Percentiles rank a stretch among this genome's conserved stretches.
Conservation (phyloP, 139 green algal genomes). For the Zygnema circumcarinatum region DNA sequence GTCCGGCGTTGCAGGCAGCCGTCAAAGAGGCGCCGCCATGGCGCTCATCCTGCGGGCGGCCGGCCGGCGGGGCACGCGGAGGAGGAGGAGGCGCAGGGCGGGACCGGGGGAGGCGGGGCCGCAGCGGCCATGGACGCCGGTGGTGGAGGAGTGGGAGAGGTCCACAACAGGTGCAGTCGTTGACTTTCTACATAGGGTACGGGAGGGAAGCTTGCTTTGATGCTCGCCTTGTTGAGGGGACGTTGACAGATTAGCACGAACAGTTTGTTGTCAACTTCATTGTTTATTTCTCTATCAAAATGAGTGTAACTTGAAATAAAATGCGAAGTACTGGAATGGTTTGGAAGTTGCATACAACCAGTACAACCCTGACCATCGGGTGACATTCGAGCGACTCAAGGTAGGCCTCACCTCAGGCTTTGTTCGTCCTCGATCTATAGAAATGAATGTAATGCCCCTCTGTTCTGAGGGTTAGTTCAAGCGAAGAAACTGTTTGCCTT, state of each 20-base stretch:
- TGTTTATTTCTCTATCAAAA: neutral
- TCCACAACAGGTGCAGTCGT: neutral
- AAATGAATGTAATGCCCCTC: too few species aligned
- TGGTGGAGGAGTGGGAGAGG: constrained; percentile 6
- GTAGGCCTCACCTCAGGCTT: too few species aligned
- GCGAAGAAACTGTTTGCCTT: too few species aligned
- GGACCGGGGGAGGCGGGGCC: neutral
- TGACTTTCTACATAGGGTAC: neutral
- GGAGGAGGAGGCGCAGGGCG: too few species aligned
- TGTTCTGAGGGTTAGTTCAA: too few species aligned
- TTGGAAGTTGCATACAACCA: constrained; percentile 15
- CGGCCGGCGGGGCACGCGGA: too few species aligned
- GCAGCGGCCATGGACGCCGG: neutral
- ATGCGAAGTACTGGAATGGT: neutral
- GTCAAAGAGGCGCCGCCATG: neutral
- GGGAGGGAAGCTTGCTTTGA: neutral
- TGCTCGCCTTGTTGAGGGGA: neutral
- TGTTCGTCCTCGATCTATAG: too few species aligned
- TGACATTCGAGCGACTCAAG: too few species aligned
- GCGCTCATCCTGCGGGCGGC: too few species aligned
- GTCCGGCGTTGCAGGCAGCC: too few species aligned
- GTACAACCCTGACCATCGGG: too few species aligned
- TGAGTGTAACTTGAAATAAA: neutral
- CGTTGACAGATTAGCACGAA: neutral
- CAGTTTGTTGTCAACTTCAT: neutral